Base-by-base conservation (phyloP, 2,329 filamentous ascomycete species). In the Mycosphaerella arachidis region DNA sequence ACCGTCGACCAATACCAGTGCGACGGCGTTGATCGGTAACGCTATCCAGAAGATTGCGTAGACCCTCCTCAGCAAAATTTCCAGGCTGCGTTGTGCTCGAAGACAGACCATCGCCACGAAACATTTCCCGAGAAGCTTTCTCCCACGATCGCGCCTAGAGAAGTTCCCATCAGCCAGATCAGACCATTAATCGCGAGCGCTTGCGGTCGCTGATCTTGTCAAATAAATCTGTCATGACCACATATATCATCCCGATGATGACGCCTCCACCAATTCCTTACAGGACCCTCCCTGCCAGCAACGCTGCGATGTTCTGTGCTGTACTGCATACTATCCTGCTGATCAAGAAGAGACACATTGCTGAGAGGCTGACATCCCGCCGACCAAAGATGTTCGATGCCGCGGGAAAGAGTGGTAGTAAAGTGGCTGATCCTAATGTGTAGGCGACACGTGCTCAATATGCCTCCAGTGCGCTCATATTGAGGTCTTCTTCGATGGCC, bases 31-130 rank as follows among this genome's bases (percentile, higher is more conserved):
- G 24, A 60, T 55, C 18, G 57, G 60, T 46, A 63, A 27, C 18
- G n/a, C 29, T 7, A 58, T 56, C 58, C 61, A 59, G 30, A 55
- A 59, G n/a, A 59, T 48, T 18, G 31, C 45, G 27, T 18, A 27
- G 24, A 24, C 24, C 35, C 7, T 27, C n/a, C 27, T 56, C 20
- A 54, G 52, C 24, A 31, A 54, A 4, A 12, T 9, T 1, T 16
- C 20, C 30, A 6, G n/a, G 18, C 3, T 3, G 24, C 24, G 24
- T 40, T 18, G 10, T 16, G 35, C 16, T 37, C 7, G 10, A 10
- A 37, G 70, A 3, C 79, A 80, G n/a, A 84, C 85, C 85, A 88
- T 8, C 81, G 73, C 85, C 84, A 86, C 0, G 73, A 74, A 1
- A 78, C 77, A 48, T 79, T 74, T 58, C 83, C 76, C 3, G 81